Percentiles rank a stretch among this genome's conserved stretches.
Conservation (phyloP, 116 monocot genomes). For the Cymodocea nodosa region DNA sequence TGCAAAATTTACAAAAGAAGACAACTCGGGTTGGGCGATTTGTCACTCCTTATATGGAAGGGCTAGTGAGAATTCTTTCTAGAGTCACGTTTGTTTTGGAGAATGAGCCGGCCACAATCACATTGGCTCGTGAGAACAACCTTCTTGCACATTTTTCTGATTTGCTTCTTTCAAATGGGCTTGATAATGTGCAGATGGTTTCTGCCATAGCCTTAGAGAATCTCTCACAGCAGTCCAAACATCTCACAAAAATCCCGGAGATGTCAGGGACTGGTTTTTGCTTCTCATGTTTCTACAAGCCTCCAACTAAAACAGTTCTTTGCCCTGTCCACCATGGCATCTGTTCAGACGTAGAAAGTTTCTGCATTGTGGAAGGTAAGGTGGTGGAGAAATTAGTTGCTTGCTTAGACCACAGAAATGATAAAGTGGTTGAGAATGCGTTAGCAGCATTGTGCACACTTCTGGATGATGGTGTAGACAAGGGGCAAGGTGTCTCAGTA, state of each 20-base stretch:
- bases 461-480: conserved; percentile 70
- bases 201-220: conserved; percentile 68
- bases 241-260: conserved; percentile 32
- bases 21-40: conserved; percentile 40
- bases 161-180: conserved; percentile 57
- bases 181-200: conserved; percentile 57
- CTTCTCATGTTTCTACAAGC: conserved; percentile 34
- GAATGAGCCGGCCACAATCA: conserved; percentile 31
- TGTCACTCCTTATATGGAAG: conserved; percentile 52
- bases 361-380: conserved; percentile 67
- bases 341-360: conserved; percentile 59
- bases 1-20: conserved; percentile 40
- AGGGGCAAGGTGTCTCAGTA: conserved; percentile 43
- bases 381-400: conserved; percentile 62
- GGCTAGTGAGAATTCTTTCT: conserved; percentile 59
- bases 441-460: conserved; percentile 75
- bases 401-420: conserved; percentile 61
- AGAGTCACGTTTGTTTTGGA: conserved; percentile 61
- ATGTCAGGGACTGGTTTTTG: conserved; percentile 25
- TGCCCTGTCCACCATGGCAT: conserved; percentile 66
- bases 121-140: conserved; percentile 43
- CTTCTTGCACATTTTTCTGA: conserved; percentile 54
- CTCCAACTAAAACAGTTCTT: conserved; percentile 18
- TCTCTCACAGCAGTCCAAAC: conserved; percentile 54
- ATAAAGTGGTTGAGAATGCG: conserved; percentile 66